phyloP scores from a whole-genome alignment of 129 eudicot genomes.

The Tanacetum coccineum region DNA sequence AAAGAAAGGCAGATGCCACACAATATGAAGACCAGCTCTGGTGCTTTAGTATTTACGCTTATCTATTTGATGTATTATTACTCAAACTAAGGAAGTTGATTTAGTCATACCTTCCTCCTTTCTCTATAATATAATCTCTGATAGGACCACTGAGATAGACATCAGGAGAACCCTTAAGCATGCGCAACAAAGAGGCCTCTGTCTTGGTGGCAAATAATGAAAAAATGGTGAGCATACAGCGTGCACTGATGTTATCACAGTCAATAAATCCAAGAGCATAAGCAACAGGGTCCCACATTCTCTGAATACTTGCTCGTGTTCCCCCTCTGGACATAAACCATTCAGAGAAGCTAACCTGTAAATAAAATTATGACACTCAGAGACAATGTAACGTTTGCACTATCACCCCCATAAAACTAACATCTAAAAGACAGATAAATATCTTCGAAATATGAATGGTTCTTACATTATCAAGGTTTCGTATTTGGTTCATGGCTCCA shows the following conservation, averaged over 20 bases:
- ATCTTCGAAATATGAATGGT: not conserved
- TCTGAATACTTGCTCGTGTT: slow-evolving; percentile 84
- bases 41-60: not conserved
- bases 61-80: slow-evolving; percentile 2
- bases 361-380: slow-evolving; percentile 5
- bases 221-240: slow-evolving; percentile 99
- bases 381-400: not conserved
- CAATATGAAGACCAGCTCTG: not conserved
- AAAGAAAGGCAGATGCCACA: not conserved
- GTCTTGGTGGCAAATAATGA: slow-evolving; percentile 97
- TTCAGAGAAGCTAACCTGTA: slow-evolving; percentile 91
- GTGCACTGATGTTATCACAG: slow-evolving; percentile 97
- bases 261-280: slow-evolving; percentile 98
- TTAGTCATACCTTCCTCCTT: slow-evolving; percentile 80
- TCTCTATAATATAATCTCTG: slow-evolving; percentile 68
- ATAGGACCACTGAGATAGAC: slow-evolving; percentile 96
- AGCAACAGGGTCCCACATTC: slow-evolving; percentile 99
- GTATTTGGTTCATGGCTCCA: slow-evolving; percentile 86
- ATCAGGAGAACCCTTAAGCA: slow-evolving; percentile 99
- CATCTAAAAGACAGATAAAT: not conserved
- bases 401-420: not conserved
- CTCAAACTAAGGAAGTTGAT: slow-evolving; percentile 8
- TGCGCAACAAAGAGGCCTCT: slow-evolving; percentile 91
- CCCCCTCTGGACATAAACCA: slow-evolving; percentile 99
- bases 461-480: slow-evolving; percentile 78